phyloP scores from a whole-genome alignment of 805 yeast species.

The Schwanniomyces sp. region DNA sequence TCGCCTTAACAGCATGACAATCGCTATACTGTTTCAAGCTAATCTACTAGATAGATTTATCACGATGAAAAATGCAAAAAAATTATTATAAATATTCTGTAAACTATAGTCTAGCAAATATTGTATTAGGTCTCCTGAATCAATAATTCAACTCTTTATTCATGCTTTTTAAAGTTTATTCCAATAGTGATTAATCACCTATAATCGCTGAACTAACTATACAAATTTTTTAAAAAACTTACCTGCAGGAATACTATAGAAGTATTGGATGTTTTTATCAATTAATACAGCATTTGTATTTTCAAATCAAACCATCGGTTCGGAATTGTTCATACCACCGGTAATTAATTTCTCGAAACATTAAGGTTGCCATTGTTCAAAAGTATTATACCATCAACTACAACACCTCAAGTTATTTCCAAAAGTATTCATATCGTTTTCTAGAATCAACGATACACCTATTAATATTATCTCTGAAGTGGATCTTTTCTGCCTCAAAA shows the following conservation, averaged over 20 bases:
- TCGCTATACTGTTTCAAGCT: background rate
- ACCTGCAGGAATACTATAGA: background rate
- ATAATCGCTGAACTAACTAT: background rate
- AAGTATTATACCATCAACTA: too few relatives aligned
- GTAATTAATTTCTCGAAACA: too few relatives aligned
- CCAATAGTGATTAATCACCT: background rate
- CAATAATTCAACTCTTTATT: background rate
- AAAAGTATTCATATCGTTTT: too few relatives aligned
- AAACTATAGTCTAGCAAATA: background rate
- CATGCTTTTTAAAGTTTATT: background rate
- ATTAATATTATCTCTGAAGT: too few relatives aligned
- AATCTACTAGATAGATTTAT: background rate
- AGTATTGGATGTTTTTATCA: background rate
- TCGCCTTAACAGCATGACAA: slow-evolving; percentile 13
- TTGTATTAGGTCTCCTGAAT: background rate
- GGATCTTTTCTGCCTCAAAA: too few relatives aligned
- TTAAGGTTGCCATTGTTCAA: too few relatives aligned
- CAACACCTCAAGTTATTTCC: too few relatives aligned
- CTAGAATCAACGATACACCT: too few relatives aligned
- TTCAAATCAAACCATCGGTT: too few relatives aligned
- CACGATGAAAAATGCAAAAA: background rate
- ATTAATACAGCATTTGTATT: too few relatives aligned
- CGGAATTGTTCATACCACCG: too few relatives aligned
- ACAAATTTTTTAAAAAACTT: background rate
- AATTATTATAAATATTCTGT: background rate